Evolutionary conservation across 208 protist genomes (phyloP), one percentile per base, ranked within the genome.

Genomic region (Trypanosoma boissoni): DNA sequence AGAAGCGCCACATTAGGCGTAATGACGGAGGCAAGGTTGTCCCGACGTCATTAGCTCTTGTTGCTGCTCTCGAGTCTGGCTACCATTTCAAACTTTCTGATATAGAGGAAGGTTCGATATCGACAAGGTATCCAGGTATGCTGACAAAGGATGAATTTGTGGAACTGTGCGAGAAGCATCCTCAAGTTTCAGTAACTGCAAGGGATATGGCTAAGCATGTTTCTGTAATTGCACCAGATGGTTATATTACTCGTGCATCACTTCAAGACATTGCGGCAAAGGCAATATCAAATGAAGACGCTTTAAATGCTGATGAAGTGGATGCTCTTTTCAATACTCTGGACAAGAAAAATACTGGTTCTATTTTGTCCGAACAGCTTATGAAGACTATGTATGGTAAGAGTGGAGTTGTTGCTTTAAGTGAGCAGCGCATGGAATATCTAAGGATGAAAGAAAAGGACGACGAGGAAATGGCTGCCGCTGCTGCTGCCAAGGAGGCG

Each of bases 381-480:
- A 90, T 94, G 87, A 74, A 76, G 23, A 54, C 83, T 21, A 57
- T 94, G 16, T 88, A 88, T 66, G 87, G 87, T 50, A 74, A 88
- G 0, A 72, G 82, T 32, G 87, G 87, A 24, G 67, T 39, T 12
- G 37, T 63, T 41, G 63, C 66, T 27, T 70, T 94, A 21, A 56
- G 53, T 1, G 74, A 82, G 65, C 71, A 78, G 41, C 81, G 86
- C 56, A 75, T 71, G 49, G 63, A 73, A 32, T 54, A 64, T 61
- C 57, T 43, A 18, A 14, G 71, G 78, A 23, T 62, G 53, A 14
- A 18, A 59, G 27, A 42, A 56, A 58, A 51, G 46, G 51, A 66
- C 50, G 31, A 39, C 34, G n/a, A 59, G 43, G 10, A 18, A 20
- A 50, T 21, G 0, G 50, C 49, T 1, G 56, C 37, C 24, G 43